phyloP scores from a whole-genome alignment of 257 asterid species.

The Schizonepeta tenuifolia region DNA sequence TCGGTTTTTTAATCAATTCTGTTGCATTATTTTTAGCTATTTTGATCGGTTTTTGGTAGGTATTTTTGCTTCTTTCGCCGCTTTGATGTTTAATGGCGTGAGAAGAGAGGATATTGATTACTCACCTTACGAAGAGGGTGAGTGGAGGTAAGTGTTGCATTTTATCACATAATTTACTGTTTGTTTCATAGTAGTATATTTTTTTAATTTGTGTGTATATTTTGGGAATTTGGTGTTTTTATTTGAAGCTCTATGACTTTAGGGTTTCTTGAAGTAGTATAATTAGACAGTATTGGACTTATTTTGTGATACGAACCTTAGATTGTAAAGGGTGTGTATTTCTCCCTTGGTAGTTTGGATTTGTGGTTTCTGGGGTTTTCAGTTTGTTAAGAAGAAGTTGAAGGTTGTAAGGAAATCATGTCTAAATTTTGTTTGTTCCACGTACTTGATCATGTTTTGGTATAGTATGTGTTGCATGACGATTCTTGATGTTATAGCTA shows the following conservation, averaged over 20 bases:
- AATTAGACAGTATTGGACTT: neutral
- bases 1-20: neutral
- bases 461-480: no score
- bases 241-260: neutral
- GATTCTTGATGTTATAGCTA: neutral
- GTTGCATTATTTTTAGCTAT: neutral
- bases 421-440: neutral
- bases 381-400: neutral
- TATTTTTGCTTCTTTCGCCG: slow-evolving; percentile 89
- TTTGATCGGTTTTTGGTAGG: slow-evolving; percentile 47
- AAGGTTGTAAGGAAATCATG: neutral
- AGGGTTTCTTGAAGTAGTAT: neutral
- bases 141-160: slow-evolving; percentile 66
- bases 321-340: neutral
- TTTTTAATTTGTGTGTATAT: neutral
- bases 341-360: neutral
- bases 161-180: neutral
- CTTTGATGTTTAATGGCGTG: slow-evolving; percentile 94
- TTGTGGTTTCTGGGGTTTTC: neutral
- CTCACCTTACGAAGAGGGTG: slow-evolving; percentile 98
- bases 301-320: neutral
- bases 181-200: neutral
- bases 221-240: neutral
- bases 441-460: no score
- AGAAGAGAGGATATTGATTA: slow-evolving; percentile 88